Evolutionary conservation across 306 rosid genomes (phyloP).

Genomic region (Trichosanthes cucumerina): DNA sequence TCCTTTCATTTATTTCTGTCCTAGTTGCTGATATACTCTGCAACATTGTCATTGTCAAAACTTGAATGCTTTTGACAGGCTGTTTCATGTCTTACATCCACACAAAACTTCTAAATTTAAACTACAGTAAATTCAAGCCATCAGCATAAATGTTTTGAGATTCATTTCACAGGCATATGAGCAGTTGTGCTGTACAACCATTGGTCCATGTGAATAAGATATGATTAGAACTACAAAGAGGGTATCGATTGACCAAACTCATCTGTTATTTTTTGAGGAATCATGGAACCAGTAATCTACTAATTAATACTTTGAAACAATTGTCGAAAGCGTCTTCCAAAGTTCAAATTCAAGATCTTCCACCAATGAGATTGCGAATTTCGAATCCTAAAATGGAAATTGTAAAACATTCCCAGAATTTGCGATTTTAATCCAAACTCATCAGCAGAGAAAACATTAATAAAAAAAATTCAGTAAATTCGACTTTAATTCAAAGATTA

Average conservation of each 20-base stretch:
- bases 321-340: background rate
- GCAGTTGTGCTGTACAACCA: background rate
- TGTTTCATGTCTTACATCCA: constrained; percentile 5
- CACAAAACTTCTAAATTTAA: background rate
- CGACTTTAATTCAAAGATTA: background rate
- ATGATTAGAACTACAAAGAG: background rate
- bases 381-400: background rate
- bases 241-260: background rate
- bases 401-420: background rate
- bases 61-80: constrained; percentile 14
- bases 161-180: background rate
- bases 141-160: constrained; percentile 4
- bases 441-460: background rate
- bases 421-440: background rate
- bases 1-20: constrained; percentile 13
- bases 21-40: constrained; percentile 15
- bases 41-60: constrained; percentile 14
- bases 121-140: background rate
- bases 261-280: background rate
- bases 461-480: background rate
- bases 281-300: background rate
- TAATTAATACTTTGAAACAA: background rate
- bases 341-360: background rate
- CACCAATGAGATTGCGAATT: background rate
- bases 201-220: background rate